Percentiles rank a stretch among this genome's conserved stretches.
Conservation (phyloP, 805 yeast species). For the Pichia phayaonensis region DNA sequence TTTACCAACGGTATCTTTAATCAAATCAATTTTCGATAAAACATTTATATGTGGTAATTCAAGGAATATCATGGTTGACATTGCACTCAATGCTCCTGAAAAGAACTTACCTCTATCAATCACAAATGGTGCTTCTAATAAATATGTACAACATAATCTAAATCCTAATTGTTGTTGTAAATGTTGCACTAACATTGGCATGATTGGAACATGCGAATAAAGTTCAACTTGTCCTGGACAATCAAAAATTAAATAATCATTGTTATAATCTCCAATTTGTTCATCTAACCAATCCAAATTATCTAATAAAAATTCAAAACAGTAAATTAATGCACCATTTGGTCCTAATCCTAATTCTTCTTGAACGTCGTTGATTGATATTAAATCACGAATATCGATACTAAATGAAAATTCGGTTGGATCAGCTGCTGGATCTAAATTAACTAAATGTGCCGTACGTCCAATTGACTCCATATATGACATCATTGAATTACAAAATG, state of each 20-base stretch:
- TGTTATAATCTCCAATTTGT: conserved; percentile 91
- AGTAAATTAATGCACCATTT: conserved; percentile 87
- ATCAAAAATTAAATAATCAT: conserved; percentile 88
- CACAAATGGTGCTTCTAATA: conserved; percentile 90
- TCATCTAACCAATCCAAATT: conserved; percentile 97
- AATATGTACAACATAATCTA: conserved; percentile 84
- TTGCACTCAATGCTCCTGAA: conserved; percentile 91
- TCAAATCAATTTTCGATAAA: conserved; percentile 77
- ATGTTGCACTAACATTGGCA: conserved; percentile 85
- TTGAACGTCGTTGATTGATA: conserved; percentile 89
- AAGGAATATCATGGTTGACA: conserved; percentile 94
- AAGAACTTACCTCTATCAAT: conserved; percentile 87
- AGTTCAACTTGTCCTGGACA: conserved; percentile 97
- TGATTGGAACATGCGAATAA: conserved; percentile 88
- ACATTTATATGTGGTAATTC: conserved; percentile 94
- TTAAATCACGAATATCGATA: conserved; percentile 84
- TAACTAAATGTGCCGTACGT: conserved; percentile 89
- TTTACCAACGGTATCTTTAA: conserved; percentile 69
- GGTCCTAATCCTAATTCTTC: conserved; percentile 92
- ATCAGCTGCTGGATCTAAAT: conserved; percentile 95
- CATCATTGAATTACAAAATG: conserved; percentile 85
- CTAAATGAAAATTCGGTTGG: conserved; percentile 87
- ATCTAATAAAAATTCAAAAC: conserved; percentile 83
- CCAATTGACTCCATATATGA: conserved; percentile 86
- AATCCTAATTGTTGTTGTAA: conserved; percentile 72